phyloP scores from a whole-genome alignment of 1,284 basidiomycete genomes.

The Moesziomyces sp. region DNA sequence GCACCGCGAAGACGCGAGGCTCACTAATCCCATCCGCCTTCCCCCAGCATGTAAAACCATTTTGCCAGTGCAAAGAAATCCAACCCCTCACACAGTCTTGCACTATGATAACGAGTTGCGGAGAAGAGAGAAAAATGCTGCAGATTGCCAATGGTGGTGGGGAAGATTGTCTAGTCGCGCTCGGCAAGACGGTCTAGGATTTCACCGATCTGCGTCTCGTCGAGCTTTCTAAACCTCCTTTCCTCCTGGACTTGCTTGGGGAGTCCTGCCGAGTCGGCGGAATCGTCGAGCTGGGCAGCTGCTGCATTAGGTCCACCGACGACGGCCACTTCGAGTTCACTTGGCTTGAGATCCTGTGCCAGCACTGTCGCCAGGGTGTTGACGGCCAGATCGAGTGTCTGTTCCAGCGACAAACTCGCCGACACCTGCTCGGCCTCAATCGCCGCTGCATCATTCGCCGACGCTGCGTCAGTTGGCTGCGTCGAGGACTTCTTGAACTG shows the following conservation, averaged over 20 bases:
- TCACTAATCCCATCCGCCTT: constrained; percentile 44
- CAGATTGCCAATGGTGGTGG: too few species aligned
- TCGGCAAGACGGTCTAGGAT: constrained; percentile 66
- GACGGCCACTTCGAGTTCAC: constrained; percentile 72
- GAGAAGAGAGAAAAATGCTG: neutral
- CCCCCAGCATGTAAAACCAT: too few species aligned
- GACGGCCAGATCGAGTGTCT: constrained; percentile 81
- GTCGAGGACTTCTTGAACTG: constrained; percentile 88
- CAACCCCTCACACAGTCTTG: neutral
- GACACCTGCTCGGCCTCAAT: constrained; percentile 50
- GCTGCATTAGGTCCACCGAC: constrained; percentile 58
- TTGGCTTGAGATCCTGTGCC: constrained; percentile 88
- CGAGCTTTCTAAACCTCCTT: constrained; percentile 59
- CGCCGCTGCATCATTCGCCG: constrained; percentile 54
- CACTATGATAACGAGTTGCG: too few species aligned
- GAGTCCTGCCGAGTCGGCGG: constrained; percentile 26
- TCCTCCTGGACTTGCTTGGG: constrained; percentile 45
- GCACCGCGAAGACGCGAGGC: constrained; percentile 74
- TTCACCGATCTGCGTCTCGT: constrained; percentile 55
- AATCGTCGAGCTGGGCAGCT: constrained; percentile 14
- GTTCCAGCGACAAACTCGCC: constrained; percentile 50
- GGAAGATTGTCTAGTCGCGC: constrained; percentile 55
- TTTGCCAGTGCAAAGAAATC: neutral
- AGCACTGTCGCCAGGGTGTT: constrained; percentile 92
- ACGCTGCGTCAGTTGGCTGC: constrained; percentile 4